These are phyloP conservation scores for Zanthoxylum bungeanum DNA, from an alignment of 345 rosid genomes.

Conservation along the genomic window DNA sequence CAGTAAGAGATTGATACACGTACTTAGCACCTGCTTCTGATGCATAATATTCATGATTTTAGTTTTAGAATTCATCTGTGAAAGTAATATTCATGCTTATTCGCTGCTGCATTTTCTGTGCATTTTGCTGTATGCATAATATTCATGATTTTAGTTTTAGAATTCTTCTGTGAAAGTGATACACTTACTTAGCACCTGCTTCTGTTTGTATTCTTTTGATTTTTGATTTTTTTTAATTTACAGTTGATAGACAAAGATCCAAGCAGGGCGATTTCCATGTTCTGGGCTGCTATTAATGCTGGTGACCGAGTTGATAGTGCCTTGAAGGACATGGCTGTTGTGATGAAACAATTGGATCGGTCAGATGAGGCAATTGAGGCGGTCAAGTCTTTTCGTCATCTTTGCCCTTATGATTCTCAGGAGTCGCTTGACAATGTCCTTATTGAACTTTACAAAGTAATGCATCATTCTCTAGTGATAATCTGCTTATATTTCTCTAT, in stretches of 20 bases:
- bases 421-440: constrained; percentile 74
- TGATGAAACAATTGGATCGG: constrained; percentile 66
- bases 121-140: not conserved
- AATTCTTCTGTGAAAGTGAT: not conserved
- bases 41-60: not conserved
- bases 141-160: not conserved
- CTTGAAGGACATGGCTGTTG: constrained; percentile 78
- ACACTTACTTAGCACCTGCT: not conserved
- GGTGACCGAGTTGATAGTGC: constrained; percentile 80
- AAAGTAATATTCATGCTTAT: not conserved
- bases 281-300: constrained; percentile 79
- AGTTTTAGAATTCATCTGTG: not conserved
- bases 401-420: constrained; percentile 65
- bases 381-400: constrained; percentile 70
- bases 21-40: not conserved
- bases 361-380: constrained; percentile 80
- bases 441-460: constrained; percentile 72
- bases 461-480: not conserved
- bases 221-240: not conserved
- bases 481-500: not conserved
- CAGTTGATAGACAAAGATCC: constrained; percentile 72
- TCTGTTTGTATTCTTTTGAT: not conserved
- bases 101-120: too few species aligned
- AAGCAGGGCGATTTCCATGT: constrained; percentile 52
- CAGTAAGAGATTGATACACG: too few species aligned